Evolutionary conservation across 345 rosid species (phyloP).

Genomic region (Erysimum cheiranthoides): DNA sequence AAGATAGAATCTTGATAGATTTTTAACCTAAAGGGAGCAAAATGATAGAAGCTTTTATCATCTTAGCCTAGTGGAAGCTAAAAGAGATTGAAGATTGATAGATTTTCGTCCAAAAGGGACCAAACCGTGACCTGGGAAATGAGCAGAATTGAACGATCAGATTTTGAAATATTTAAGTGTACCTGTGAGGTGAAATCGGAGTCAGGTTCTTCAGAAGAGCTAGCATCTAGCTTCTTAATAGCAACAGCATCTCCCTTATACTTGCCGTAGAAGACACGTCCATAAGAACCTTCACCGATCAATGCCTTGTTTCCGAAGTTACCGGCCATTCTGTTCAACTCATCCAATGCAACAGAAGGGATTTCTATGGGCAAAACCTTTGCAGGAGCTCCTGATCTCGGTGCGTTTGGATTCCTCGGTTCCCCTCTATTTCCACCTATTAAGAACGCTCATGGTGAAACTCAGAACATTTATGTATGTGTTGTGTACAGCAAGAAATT

Average conservation of each 20-base stretch:
- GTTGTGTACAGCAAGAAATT: not conserved
- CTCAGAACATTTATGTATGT: not conserved
- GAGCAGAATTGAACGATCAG: not conserved
- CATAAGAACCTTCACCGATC: slow-evolving; percentile 98
- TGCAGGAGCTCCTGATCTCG: slow-evolving; percentile 75
- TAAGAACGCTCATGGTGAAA: slow-evolving; percentile 21
- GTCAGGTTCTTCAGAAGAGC: slow-evolving; percentile 81
- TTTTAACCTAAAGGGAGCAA: not conserved
- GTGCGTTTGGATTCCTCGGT: slow-evolving; percentile 57
- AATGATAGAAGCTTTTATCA: not conserved
- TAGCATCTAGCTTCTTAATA: slow-evolving; percentile 86
- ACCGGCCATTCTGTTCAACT: slow-evolving; percentile 62
- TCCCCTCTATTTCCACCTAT: slow-evolving; percentile 74
- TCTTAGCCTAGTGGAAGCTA: not conserved
- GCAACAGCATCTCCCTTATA: slow-evolving; percentile 64
- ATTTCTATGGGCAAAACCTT: slow-evolving; percentile 80
- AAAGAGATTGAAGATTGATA: not conserved
- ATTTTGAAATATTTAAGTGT: not conserved
- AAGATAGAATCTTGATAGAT: not conserved
- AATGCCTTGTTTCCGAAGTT: slow-evolving; percentile 85
- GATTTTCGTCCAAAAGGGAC: not conserved
- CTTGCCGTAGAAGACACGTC: slow-evolving; percentile 82
- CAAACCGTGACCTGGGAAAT: not conserved
- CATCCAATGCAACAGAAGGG: slow-evolving; percentile 69
- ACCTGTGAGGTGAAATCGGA: slow-evolving; percentile 90